Evolutionary conservation across 768 basidiomycete genomes (phyloP), one percentile per base, ranked within the genome.

Genomic region (Suillus sp.): DNA sequence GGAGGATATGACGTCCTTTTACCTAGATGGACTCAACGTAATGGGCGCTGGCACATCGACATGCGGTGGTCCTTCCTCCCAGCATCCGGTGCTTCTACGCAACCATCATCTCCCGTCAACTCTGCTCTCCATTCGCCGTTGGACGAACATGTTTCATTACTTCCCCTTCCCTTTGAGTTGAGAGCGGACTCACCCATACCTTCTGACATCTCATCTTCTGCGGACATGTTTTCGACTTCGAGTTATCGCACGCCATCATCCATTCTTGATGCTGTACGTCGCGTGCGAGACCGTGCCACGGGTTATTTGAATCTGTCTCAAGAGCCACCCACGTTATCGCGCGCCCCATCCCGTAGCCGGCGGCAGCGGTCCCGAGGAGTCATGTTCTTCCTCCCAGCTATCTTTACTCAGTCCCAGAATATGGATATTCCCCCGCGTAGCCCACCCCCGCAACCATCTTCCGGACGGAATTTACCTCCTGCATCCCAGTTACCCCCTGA

Each of bases 321-420:
- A 35, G 70, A 74, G 22, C 59, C 69, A 51, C 75, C 77, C 35
- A 75, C 78, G 22, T 66, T 74, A 3, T 79, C 82, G 1, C 80
- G 84, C 34, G 81, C 83, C 1, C 81, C 85, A 47, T 70, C 82
- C 51, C 82, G 84, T 54, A 74, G 79, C 53, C 76, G 84, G 62
- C 75, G 74, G 27, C 79, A 84, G 62, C 78, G 79, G 62, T 82
- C 83, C 55, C 83, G 86, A 45, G 87, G 89, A 38, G 84, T 91
- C 45, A 75, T 93, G 56, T 93, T 91, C 77, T 92, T 93, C 81
- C 81, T 94, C 57, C 92, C 92, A 25, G 90, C 91, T 38, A 87
- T 92, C 68, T 90, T 93, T 72, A 81, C 89, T 4, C 79, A 85
- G 11, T 72, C 77, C 16, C 75, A 73, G 50, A 68, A 65, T 55